Percentiles rank a stretch among this genome's conserved stretches.
Conservation (phyloP, 257 asterid genomes). For the Przewalskia tangutica region DNA sequence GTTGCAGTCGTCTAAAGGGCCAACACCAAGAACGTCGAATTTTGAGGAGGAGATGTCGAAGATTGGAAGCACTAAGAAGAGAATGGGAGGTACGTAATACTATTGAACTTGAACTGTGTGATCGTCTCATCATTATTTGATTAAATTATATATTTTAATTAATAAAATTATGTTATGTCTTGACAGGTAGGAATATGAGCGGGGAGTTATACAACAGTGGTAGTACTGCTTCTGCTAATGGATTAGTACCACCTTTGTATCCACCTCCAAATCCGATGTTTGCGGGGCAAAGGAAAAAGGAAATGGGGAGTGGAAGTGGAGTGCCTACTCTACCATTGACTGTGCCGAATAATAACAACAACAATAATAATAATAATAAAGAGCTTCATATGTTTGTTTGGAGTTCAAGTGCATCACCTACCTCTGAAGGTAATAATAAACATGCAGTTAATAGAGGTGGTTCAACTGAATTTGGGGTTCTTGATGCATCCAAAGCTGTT, state of each 20-base stretch:
- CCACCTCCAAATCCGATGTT: constrained; percentile 85
- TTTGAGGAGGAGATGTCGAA: constrained; percentile 77
- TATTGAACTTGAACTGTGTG: neutral
- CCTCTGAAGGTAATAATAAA: constrained; percentile 59
- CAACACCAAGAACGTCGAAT: constrained; percentile 74
- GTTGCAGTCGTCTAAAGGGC: constrained; percentile 67
- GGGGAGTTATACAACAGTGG: constrained; percentile 45
- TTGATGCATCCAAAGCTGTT: constrained; percentile 47
- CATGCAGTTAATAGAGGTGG: constrained; percentile 40
- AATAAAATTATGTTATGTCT: neutral
- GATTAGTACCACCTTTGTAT: constrained; percentile 23
- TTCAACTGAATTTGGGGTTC: constrained; percentile 28
- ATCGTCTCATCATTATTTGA: neutral
- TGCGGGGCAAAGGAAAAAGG: constrained; percentile 54
- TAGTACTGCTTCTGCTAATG: neutral
- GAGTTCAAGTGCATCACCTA: constrained; percentile 95
- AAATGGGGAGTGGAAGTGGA: constrained; percentile 21
- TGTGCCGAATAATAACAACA: neutral
- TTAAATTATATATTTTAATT: neutral
- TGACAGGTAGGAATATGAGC: constrained; percentile 58
- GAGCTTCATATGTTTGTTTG: constrained; percentile 90
- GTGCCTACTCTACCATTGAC: constrained; percentile 3
- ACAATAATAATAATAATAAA: constrained; percentile 33
- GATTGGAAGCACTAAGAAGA: constrained; percentile 33
- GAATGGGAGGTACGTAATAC: neutral